Base-by-base conservation (phyloP, 2,329 filamentous ascomycete species). In the Colletotrichum sp. region DNA sequence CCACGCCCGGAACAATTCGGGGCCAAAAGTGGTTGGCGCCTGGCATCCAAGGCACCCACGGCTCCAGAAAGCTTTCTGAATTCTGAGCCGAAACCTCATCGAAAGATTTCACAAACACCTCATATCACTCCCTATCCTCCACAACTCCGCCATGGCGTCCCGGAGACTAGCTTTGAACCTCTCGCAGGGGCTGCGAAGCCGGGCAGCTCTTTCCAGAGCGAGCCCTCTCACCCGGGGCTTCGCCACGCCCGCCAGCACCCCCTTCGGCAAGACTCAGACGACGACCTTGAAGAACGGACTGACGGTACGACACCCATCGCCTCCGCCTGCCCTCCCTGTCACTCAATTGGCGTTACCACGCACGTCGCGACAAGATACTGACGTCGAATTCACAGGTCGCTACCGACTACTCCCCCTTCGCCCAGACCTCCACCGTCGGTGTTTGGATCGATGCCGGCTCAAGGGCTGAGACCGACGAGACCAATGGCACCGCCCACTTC, bases 381-480 rank as follows among this genome's bases (percentile, higher is more conserved):
- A 86, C 80, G 24, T 44, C 28, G 65, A 21, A 64, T 18, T 57
- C 49, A 74, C 86, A 99, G 96, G 96, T 99, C 86, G 97, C 97
- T 81, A 98, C 97, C 82, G 96, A 99, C 88, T 95, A 99, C 90
- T 98, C 96, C 79, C 97, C 96, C 82, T 99, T 96, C 92, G 96
- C 96, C 84, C 96, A 99, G 91, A 99, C 97, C 78, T 98, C 96
- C 83, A 99, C 96, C 72, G 96, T 99, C 83, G 97, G 97, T 86
- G 95, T 99, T 80, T 99, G 97, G 96, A 99, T 99, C 87, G 98
- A 99, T 89, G 96, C 98, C 86, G 97, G 97, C 86, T 98, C 96
- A 88, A 93, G 97, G 88, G 96, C 97, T 87, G 97, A 99, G 92
- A 99, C 97, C 82, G 94, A 97, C 89, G 96, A 96, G 92, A 99